A percentile compares a stretch with the other conserved stretches of the same genome.
Evolutionary conservation across 805 yeast species (phyloP).

Genomic region (Schwanniomyces sp.): DNA sequence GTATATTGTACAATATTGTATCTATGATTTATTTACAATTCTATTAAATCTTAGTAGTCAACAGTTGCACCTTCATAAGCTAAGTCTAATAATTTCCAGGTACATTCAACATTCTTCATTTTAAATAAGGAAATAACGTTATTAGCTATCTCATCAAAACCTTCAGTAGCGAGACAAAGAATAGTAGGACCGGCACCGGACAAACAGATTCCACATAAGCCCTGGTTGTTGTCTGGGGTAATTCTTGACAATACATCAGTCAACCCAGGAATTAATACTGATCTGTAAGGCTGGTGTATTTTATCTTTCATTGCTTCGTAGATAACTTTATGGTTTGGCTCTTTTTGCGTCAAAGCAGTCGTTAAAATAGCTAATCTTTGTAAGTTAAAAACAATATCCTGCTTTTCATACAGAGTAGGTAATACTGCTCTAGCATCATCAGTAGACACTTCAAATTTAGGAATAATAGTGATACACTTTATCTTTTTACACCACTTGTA

Average conservation of each 20-base stretch:
- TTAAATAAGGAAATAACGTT: conserved; percentile 71
- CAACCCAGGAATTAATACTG: conserved; percentile 87
- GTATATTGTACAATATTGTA: not conserved
- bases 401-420: conserved; percentile 73
- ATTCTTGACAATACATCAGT: conserved; percentile 75
- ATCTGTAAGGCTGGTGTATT: conserved; percentile 96
- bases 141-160: conserved; percentile 78
- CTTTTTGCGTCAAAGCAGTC: conserved; percentile 81
- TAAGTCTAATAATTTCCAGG: conserved; percentile 81
- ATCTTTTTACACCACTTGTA: conserved; percentile 81
- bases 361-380: conserved; percentile 93
- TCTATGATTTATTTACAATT: conserved; percentile 2
- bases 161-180: conserved; percentile 85
- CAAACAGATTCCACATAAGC: conserved; percentile 88
- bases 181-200: conserved; percentile 99
- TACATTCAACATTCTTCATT: conserved; percentile 65
- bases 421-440: conserved; percentile 88
- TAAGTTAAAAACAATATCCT: conserved; percentile 86
- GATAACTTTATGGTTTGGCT: conserved; percentile 80
- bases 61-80: conserved; percentile 87
- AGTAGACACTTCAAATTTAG: conserved; percentile 92
- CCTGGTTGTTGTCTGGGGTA: conserved; percentile 79
- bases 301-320: conserved; percentile 96
- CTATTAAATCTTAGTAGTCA: conserved; percentile 7
- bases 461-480: conserved; percentile 88